Evolutionary conservation across 1,284 basidiomycete genomes (phyloP), one percentile per base, ranked within the genome.

Genomic region (Melampsora medusae): DNA sequence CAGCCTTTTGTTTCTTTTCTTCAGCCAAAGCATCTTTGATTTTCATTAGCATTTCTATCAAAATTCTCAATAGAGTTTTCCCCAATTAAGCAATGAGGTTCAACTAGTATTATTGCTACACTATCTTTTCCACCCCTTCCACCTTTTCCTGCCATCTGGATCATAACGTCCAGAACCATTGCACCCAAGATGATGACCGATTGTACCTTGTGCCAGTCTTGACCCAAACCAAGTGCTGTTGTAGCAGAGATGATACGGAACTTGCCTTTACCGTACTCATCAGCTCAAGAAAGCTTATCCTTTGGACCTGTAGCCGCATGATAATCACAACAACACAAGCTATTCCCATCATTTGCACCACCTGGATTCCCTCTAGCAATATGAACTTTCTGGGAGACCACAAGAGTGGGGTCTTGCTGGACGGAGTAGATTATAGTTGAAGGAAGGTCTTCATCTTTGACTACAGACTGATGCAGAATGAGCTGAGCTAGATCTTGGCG

Each of bases 381-480:
- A 25, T 49, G 17, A 69, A 69, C 60, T 5, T 33, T 28, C 17
- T 67, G 16, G 17, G 53, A 28, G 0, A 67, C 66, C 2, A 49
- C 48, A 46, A 59, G 35, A 4, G 67, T 69, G 2, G 25, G 49
- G 28, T 69, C 60, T 6, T 19, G 48, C 5, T 50, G 60, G 22
- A 48, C 67, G 22, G 50, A 59, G 53, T 69, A 69, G 14, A 69
- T 42, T 42, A 69, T 50, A 38, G 53, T 42, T 19, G 67, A 56
- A 2, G 60, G 50, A 19, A 69, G 12, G 3, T 69, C n/a, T 12
- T 59, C 33, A 35, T 35, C 33, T 35, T 35, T 35, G 33, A 35
- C 33, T 35, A 35, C 33, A 35, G 33, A 35, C 33, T 35, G 33
- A 7, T 35, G 33, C 7, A 7, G 33, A 35, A 35, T 35, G 4